phyloP scores from a whole-genome alignment of 1,139 yeast species.

The Casaregolazyma lundiana region DNA sequence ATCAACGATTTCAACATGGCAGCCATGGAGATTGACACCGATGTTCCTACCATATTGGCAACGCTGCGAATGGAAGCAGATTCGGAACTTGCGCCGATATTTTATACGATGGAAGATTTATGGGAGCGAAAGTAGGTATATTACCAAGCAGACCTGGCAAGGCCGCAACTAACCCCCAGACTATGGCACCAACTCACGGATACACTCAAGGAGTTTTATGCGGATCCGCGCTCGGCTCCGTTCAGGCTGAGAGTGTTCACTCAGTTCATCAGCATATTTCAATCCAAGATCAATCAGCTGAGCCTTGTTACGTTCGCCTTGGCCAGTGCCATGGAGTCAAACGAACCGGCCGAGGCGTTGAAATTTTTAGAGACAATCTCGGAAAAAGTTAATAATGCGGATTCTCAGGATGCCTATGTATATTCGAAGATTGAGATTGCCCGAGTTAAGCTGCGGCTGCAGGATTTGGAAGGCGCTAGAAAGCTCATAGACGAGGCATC shows the following conservation, averaged over 20 bases:
- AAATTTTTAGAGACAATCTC: slow-evolving; percentile 53
- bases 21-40: slow-evolving; percentile 35
- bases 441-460: slow-evolving; percentile 57
- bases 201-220: slow-evolving; percentile 58
- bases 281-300: slow-evolving; percentile 70
- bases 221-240: slow-evolving; percentile 45
- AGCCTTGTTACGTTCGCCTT: slow-evolving; percentile 74
- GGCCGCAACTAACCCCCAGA: slow-evolving; percentile 15
- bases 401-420: slow-evolving; percentile 49
- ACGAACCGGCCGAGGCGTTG: slow-evolving; percentile 48
- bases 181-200: slow-evolving; percentile 75
- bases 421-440: slow-evolving; percentile 77
- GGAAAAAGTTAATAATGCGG: slow-evolving; percentile 41
- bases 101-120: slow-evolving; percentile 75
- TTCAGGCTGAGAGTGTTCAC: slow-evolving; percentile 65
- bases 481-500: slow-evolving; percentile 61
- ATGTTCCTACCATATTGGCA: slow-evolving; percentile 57
- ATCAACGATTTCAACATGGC: slow-evolving; percentile 7
- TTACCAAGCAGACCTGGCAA: background rate
- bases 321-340: slow-evolving; percentile 46
- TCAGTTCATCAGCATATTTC: slow-evolving; percentile 63
- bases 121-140: slow-evolving; percentile 65
- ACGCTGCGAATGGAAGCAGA: slow-evolving; percentile 67
- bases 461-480: slow-evolving; percentile 60
- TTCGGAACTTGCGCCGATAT: slow-evolving; percentile 57